phyloP scores from a whole-genome alignment of 2,329 filamentous ascomycete genomes.

The Orbilia quercus region DNA sequence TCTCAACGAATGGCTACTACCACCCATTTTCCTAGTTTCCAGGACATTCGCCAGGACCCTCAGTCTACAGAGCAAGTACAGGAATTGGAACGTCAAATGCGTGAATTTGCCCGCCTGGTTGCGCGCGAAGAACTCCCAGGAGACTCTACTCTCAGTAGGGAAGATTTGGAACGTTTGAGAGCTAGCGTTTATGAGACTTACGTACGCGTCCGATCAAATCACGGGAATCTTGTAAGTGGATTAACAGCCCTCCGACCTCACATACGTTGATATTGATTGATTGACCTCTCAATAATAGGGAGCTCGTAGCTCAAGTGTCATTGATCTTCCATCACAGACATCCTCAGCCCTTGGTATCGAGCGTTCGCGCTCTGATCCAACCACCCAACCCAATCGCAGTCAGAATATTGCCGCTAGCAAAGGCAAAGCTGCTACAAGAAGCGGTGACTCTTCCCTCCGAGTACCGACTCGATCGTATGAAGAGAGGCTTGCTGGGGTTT shows the following conservation, averaged over 20 bases:
- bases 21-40: no score
- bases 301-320: background rate
- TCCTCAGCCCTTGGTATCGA: background rate
- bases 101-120: background rate
- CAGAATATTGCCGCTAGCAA: background rate
- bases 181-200: no score
- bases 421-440: background rate
- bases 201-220: no score
- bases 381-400: background rate
- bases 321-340: background rate
- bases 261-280: background rate
- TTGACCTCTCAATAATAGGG: background rate
- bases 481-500: background rate
- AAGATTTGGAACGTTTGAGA: background rate
- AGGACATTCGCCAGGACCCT: no score
- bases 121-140: background rate
- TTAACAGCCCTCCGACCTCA: no score
- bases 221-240: no score
- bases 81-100: background rate
- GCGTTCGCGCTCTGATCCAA: conserved; percentile 5
- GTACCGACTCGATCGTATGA: background rate
- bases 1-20: no score
- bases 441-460: background rate
- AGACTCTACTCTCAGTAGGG: background rate
- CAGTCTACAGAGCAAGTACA: no score